Conservation (phyloP, 2,329 filamentous ascomycete genomes). For the Epichloe scottii region DNA sequence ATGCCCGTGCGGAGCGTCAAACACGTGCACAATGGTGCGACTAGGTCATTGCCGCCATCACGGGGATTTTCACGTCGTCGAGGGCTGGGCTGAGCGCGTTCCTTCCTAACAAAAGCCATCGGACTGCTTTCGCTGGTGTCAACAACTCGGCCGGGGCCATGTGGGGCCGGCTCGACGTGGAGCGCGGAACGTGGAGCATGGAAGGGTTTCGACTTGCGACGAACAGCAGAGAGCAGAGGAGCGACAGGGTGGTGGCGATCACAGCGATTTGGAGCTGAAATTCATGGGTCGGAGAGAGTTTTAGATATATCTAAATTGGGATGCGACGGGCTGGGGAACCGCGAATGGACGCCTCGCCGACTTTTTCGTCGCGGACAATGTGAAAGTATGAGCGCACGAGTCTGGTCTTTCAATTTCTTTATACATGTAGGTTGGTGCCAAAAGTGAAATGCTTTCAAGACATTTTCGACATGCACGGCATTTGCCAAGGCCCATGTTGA, state of each 20-base stretch:
- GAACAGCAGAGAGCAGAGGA: neutral
- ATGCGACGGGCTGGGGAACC: neutral
- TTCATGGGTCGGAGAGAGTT: neutral
- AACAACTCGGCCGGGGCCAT: neutral
- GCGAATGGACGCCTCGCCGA: too few relatives aligned
- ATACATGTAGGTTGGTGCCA: too few relatives aligned
- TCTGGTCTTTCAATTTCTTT: too few relatives aligned
- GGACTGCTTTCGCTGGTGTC: neutral
- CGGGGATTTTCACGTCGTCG: neutral
- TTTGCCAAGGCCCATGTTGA: too few relatives aligned
- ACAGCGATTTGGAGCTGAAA: neutral
- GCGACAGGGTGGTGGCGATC: neutral
- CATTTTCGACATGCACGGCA: too few relatives aligned
- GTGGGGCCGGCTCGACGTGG: neutral
- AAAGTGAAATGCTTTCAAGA: too few relatives aligned
- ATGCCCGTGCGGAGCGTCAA: neutral
- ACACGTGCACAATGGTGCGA: neutral
- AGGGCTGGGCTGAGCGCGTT: conserved; percentile 1
- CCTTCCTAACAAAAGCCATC: conserved; percentile 1
- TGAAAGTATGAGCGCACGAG: too few relatives aligned
- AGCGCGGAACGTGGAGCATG: neutral
- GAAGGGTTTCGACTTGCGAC: neutral
- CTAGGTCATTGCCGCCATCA: neutral
- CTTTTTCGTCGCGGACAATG: too few relatives aligned
- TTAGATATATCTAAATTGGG: neutral